Conservation (phyloP, 2,329 filamentous ascomycete genomes). For the Bisporella sp. region DNA sequence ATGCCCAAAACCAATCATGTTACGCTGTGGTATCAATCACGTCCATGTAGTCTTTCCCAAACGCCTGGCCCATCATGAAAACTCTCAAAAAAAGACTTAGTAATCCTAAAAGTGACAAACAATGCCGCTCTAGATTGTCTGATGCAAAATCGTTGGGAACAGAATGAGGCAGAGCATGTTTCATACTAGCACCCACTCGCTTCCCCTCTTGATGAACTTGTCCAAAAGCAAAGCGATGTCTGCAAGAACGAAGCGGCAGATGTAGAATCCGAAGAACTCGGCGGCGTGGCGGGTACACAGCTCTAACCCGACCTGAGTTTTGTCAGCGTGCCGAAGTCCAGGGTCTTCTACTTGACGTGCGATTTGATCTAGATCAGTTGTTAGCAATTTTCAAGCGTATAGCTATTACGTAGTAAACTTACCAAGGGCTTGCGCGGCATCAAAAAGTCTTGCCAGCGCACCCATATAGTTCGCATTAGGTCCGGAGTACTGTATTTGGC, state of each 20-base stretch:
- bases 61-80: neutral
- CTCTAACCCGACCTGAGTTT: conserved; percentile 92
- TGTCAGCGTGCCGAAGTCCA: conserved; percentile 82
- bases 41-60: neutral
- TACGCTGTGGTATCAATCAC: neutral
- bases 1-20: neutral
- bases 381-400: conserved; percentile 21
- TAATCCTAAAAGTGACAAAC: neutral
- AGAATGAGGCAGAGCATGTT: neutral
- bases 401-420: conserved; percentile 32
- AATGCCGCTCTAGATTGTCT: neutral
- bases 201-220: conserved; percentile 94
- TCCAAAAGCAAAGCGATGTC: conserved; percentile 83
- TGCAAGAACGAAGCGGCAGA: conserved; percentile 87
- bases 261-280: conserved; percentile 96
- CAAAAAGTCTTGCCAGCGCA: conserved; percentile 82
- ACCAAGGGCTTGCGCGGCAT: conserved; percentile 91
- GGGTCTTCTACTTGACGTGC: conserved; percentile 94
- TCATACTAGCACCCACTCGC: conserved; percentile 73
- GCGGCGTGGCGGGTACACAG: conserved; percentile 88
- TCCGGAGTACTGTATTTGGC: conserved; percentile 65
- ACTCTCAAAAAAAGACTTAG: neutral
- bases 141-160: neutral
- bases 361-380: conserved; percentile 66
- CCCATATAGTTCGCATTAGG: conserved; percentile 89